Base-by-base conservation (phyloP, 2,329 filamentous ascomycete species). In the Stemphylium lycopersici region DNA sequence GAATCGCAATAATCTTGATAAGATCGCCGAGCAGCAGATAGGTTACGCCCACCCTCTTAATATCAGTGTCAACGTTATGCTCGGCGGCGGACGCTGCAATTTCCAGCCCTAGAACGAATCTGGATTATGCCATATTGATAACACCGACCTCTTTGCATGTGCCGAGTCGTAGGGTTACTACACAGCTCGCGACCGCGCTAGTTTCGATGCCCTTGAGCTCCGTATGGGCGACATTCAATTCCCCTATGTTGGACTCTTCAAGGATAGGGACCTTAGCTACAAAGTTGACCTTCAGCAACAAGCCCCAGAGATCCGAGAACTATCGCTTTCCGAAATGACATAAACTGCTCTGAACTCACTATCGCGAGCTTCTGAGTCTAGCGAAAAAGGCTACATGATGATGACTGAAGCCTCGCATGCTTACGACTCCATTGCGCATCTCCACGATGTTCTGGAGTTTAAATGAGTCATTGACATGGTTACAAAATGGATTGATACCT, bases 81-180 rank as follows among this genome's bases (percentile, higher is more conserved):
- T 78, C 46, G 76, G 76, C 20, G 76, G 76, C 12, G 76, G 76
- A 15, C 68, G 69, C 32, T 78, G 76, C 62, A 77, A 75, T 61
- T 78, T 77, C 68, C 76, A 75, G 54, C 76, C 76, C 8, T 61
- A 70, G 13, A 72, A 69, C 5, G 72, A 75, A 37, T 53, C 66
- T 6, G 66, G 62, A 3, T 77, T 74, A 11, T 78, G 76, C 65
- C 70, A 76, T 22, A 59, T 63, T 11, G 76, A 78, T 49, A 66
- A 73, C 24, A 58, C 74, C 20, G 72, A 78, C 52, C 70, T 75
- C 6, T 70, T 77, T 38, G 66, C 58, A 8, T 73, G 71, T 44
- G 75, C 76, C 3, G 58, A 64, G 31, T 32, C 62, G 29, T 66
- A 72, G 33, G 75, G 75, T 6, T 78, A 72, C 62, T 68, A 67